Base-by-base conservation (phyloP, 345 rosid species). In the Eucalyptus tenuipes region DNA sequence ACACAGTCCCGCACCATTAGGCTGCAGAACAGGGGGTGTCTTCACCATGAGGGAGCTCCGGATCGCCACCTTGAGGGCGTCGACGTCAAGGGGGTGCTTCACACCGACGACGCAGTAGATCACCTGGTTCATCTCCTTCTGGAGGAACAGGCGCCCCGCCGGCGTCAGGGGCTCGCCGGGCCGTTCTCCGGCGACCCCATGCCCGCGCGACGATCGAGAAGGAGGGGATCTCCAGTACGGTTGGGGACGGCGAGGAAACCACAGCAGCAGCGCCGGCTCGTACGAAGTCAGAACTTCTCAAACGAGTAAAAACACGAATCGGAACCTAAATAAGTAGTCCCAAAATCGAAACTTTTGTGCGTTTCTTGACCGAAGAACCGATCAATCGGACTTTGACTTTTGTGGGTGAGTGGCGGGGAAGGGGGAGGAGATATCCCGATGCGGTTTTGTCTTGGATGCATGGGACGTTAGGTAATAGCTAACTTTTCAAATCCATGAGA, bases 131-230 rank as follows among this genome's bases (percentile, higher is more conserved):
- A 91, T 68, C 24, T 90, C 92, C 6, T 94, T 93, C 90, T 85
- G 93, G 87, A 94, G 91, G 88, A 95, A 94, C 31, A 94, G 88
- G 22, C 97, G 88, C 37, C 96, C 96, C 16, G 93, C 90, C 5
- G 96, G 97, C 13, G 96, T 92, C 61, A 94, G 49, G 3, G 96
- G 96, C 90, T 95, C 94, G 88, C 88, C 92, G 81, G 82, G 42
- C 91, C 86, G 55, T 11, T 59, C 31, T 57, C 64, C 64, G n/a
- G 64, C 7, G 68, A 27, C 31, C 68, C 31, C 68, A 27, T 59
- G 11, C 24, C 61, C 10, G 61, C 61, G 61, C 7, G 61, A 55
- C 9, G 61, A 55, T 24, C 61, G 31, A 25, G 4, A 25, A 25
- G 64, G 64, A 57, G 42, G 64, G n/a, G 22, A 24, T 25, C 13